Evolutionary conservation across 495 filamentous ascomycete genomes (phyloP).

Genomic region (Penicillium atrosanguineum): DNA sequence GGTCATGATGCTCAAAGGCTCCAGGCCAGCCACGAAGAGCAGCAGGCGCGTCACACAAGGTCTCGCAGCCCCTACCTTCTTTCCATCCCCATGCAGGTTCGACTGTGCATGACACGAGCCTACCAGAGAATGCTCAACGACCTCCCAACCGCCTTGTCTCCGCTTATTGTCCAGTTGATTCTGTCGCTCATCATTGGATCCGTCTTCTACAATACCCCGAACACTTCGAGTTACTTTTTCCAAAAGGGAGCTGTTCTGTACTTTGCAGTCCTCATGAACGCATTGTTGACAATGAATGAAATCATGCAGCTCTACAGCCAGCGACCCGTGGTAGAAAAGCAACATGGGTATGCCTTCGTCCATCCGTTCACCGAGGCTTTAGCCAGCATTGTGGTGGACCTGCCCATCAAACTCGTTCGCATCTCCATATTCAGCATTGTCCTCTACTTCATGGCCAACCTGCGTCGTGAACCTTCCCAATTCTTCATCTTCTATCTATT

Average conservation of each 20-base stretch:
- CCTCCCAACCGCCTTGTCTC: conserved; percentile 63
- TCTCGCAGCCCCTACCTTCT: conserved; percentile 40
- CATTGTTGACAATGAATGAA: conserved; percentile 48
- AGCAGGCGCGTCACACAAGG: conserved; percentile 33
- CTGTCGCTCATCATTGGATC: conserved; percentile 78
- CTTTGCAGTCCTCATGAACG: conserved; percentile 72
- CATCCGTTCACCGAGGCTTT: conserved; percentile 57
- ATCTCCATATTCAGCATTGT: conserved; percentile 47
- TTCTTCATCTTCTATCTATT: conserved; percentile 62
- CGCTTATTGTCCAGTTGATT: conserved; percentile 65
- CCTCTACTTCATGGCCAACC: conserved; percentile 56
- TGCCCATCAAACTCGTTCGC: conserved; percentile 49
- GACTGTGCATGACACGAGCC: conserved; percentile 43
- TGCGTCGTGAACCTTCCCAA: conserved; percentile 38
- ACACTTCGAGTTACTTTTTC: conserved; percentile 25
- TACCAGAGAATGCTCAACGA: conserved; percentile 63
- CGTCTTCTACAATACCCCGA: conserved; percentile 65
- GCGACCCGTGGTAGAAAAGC: conserved; percentile 61
- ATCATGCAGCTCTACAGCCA: conserved; percentile 56
- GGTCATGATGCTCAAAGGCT: conserved; percentile 25
- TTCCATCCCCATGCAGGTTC: conserved; percentile 44
- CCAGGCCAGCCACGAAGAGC: conserved; percentile 20
- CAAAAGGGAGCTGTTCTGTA: conserved; percentile 70
- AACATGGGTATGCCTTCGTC: conserved; percentile 58
- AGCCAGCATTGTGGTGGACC: conserved; percentile 53